Conservation (phyloP, 495 filamentous ascomycete genomes). For the Talaromyces thailandensis region DNA sequence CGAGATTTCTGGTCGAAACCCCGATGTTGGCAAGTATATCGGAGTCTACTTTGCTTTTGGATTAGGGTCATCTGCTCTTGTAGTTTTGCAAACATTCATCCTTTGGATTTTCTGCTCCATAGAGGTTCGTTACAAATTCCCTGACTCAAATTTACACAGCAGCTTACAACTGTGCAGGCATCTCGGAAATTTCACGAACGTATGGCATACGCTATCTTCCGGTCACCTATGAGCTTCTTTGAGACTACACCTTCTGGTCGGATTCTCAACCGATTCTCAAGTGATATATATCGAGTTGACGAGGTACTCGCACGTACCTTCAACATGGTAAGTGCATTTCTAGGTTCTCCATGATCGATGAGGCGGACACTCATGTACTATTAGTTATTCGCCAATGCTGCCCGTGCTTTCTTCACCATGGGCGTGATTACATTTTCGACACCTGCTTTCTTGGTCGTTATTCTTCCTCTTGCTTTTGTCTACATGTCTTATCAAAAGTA, state of each 20-base stretch:
- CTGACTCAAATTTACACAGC: constrained; percentile 7
- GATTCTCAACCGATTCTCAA: constrained; percentile 85
- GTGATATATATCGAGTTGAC: constrained; percentile 92
- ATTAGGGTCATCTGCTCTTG: constrained; percentile 74
- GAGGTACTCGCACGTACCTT: constrained; percentile 89
- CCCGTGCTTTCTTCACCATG: constrained; percentile 77
- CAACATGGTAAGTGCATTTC: constrained; percentile 55
- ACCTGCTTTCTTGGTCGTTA: constrained; percentile 70
- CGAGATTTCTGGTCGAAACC: constrained; percentile 54
- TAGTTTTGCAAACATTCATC: constrained; percentile 87
- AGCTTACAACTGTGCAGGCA: constrained; percentile 42
- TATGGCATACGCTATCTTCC: constrained; percentile 97
- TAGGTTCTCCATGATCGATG: background rate
- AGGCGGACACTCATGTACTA: background rate
- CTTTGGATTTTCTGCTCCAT: constrained; percentile 99
- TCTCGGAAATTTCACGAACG: constrained; percentile 93
- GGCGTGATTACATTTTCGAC: constrained; percentile 74
- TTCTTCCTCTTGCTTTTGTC: constrained; percentile 69
- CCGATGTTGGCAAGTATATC: constrained; percentile 77
- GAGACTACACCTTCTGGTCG: constrained; percentile 97
- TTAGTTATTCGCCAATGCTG: constrained; percentile 79
- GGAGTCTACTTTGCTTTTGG: constrained; percentile 93
- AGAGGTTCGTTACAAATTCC: constrained; percentile 49
- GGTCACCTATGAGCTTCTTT: constrained; percentile 98
- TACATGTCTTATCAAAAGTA: constrained; percentile 96